These are phyloP conservation scores for Quercus phellos DNA, from an alignment of 331 rosid species.

Conservation along the genomic window DNA sequence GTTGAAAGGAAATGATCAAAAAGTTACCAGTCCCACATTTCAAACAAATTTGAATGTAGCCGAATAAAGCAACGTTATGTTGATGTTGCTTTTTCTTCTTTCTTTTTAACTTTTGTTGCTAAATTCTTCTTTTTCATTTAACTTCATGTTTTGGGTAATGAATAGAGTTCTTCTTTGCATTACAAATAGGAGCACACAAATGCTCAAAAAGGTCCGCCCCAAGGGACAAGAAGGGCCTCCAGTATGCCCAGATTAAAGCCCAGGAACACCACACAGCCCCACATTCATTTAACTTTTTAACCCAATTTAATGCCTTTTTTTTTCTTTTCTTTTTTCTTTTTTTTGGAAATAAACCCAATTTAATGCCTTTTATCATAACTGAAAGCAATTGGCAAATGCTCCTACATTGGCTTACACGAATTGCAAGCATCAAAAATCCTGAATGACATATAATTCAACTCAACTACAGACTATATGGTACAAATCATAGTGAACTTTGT, in stretches of 20 bases:
- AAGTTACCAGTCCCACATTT: not conserved
- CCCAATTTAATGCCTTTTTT: constrained; percentile 1
- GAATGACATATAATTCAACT: not conserved
- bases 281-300: not conserved
- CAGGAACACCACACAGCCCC: not conserved
- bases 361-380: not conserved
- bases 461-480: not conserved
- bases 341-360: not conserved
- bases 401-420: constrained; percentile 2
- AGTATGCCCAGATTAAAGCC: not conserved
- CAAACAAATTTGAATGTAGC: constrained; percentile 10
- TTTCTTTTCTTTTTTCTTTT: too few species aligned
- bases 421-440: not conserved
- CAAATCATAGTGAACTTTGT: not conserved
- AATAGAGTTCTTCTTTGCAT: not conserved
- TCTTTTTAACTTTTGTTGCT: not conserved
- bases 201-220: not conserved
- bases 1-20: not conserved
- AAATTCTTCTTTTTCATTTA: too few species aligned
- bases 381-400: not conserved
- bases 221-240: not conserved
- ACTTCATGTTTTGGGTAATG: not conserved
- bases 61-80: not conserved
- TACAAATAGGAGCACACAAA: not conserved
- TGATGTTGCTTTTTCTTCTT: not conserved